These are phyloP conservation scores for Physcomitrium patens DNA, from an alignment of 225 moss, liverwort and hornwort species.

Conservation along the genomic window DNA sequence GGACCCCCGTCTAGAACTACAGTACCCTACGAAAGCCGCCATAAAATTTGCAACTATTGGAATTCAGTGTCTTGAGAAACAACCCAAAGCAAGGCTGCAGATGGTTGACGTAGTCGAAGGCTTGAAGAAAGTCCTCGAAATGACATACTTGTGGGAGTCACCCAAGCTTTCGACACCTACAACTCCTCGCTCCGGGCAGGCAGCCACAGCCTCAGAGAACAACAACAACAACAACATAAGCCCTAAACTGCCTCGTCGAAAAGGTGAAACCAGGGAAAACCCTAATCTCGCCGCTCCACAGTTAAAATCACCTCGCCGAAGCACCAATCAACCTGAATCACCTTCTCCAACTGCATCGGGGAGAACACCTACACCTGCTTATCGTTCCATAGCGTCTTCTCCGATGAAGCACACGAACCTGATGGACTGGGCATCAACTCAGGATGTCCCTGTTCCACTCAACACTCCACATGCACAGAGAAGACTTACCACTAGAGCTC, in stretches of 20 bases:
- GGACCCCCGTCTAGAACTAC: conserved; percentile 36
- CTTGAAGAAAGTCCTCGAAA: conserved; percentile 45
- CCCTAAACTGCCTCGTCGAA: neutral
- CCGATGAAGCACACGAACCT: neutral
- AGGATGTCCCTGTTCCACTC: too few species aligned
- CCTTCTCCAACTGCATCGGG: neutral
- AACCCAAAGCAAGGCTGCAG: conserved; percentile 51
- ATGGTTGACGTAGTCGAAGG: conserved; percentile 49
- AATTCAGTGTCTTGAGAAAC: conserved; percentile 57
- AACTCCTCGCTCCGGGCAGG: neutral
- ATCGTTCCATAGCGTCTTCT: neutral
- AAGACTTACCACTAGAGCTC: neutral
- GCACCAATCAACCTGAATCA: neutral
- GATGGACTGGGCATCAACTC: neutral
- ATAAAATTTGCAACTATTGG: conserved; percentile 53
- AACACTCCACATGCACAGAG: neutral
- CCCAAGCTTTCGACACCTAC: conserved; percentile 20
- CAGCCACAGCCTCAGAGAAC: neutral
- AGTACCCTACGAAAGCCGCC: conserved; percentile 48
- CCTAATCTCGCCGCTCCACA: neutral
- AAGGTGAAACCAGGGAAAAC: too few species aligned
- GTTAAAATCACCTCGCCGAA: neutral
- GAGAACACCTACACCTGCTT: neutral
- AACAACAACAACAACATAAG: neutral
- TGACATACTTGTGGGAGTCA: conserved; percentile 45